Base-by-base conservation (phyloP, 2,329 filamentous ascomycete genomes). In the Westerdykella aurantiaca region DNA sequence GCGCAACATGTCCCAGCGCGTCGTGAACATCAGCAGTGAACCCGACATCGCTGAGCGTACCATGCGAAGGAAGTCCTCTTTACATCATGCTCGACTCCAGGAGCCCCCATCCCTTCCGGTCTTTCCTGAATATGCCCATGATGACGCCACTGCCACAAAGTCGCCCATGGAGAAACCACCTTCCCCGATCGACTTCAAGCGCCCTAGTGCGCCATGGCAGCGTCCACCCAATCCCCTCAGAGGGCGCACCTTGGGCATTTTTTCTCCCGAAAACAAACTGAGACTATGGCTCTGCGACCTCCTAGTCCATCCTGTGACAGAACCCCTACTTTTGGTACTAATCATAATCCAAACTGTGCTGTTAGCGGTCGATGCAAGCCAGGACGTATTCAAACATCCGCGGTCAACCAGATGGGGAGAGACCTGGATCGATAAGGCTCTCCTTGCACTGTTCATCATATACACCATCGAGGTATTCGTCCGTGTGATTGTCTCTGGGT, bases 11-110 rank as follows among this genome's bases (percentile, higher is more conserved):
- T 97, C 94, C 25, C 90, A 96, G 71, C 88, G 93, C 72, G 90
- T 98, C 44, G 93, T 98, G 60, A 97, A 97, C 61, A 80, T 98
- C 57, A 95, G 89, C 69, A 95, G 95, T 62, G 93, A 97, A 59
- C 85, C 84, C 4, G 88, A 96, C 56, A 72, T 87, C 16, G 75
- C 90, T 13, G 88, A 95, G 63, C 82, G 85, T 49, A 82, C 80
- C 41, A 76, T 82, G 18, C 77, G 80, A 34, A 76, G 80, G 38
- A 72, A 83, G 72, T 64, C 84, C 70, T 65, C 79, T 64, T 54
- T 82, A 71, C 55, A 74, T 70, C 54, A 77, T 67, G 61, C 73
- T 50, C 60, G 78, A 70, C 60, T 78, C 63, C 60, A 80, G 43
- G 75, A 68, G 39, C 74, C 77, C 1, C 73, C 74, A 17, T 63